Percentiles rank a stretch among this genome's conserved stretches.
Conservation (phyloP, 2,329 filamentous ascomycete species). For the Shiraia bambusicola region DNA sequence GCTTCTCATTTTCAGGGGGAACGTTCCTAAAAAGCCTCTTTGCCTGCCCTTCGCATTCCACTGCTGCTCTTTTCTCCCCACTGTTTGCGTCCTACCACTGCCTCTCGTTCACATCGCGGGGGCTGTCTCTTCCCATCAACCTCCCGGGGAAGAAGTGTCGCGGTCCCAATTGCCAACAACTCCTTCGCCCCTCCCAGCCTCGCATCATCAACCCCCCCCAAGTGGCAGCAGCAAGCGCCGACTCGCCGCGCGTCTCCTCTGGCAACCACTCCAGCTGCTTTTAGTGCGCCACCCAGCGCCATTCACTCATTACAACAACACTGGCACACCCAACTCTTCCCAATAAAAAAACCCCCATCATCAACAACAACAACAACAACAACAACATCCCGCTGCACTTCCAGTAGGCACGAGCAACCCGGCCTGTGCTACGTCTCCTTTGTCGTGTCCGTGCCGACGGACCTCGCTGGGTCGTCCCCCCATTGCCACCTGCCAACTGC, state of each 20-base stretch:
- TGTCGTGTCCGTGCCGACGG: constrained; percentile 12
- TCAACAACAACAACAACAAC: too few relatives aligned
- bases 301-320: constrained; percentile 32
- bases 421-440: constrained; percentile 11
- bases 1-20: constrained; percentile 36
- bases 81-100: constrained; percentile 22
- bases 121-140: constrained; percentile 14
- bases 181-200: constrained; percentile 6
- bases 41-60: constrained; percentile 34
- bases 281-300: constrained; percentile 13
- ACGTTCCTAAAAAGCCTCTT: constrained; percentile 33
- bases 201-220: too few relatives aligned
- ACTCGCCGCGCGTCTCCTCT: constrained; percentile 37
- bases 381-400: constrained; percentile 13
- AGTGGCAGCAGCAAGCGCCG: constrained; percentile 30
- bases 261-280: constrained; percentile 33
- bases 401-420: constrained; percentile 22
- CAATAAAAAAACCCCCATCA: background rate
- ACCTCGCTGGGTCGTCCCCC: constrained; percentile 14
- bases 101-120: constrained; percentile 35
- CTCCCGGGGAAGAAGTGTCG: constrained; percentile 30
- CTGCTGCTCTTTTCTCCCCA: constrained; percentile 32
- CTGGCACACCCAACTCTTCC: too few relatives aligned
- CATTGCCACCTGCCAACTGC: constrained; percentile 16
- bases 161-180: constrained; percentile 17